Conservation (phyloP, 2,329 filamentous ascomycete species). For the Thielaviopsis ethacetica region DNA sequence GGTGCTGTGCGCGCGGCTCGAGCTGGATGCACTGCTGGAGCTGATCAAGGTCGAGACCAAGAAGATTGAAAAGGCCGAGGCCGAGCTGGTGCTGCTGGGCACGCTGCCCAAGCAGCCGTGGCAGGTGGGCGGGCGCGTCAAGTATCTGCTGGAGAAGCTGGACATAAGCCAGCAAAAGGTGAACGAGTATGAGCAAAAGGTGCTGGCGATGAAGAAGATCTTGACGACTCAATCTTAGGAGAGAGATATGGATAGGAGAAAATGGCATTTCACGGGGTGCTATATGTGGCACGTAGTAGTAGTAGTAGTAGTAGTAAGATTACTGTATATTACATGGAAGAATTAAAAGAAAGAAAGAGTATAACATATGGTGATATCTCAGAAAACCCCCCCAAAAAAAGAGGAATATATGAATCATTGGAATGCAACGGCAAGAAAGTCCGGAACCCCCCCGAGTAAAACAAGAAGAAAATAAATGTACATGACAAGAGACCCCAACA, state of each 20-base stretch:
- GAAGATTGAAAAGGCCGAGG: slow-evolving; percentile 63
- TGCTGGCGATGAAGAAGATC: slow-evolving; percentile 50
- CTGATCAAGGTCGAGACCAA: slow-evolving; percentile 55
- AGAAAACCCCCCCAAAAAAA: neutral
- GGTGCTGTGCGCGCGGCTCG: slow-evolving; percentile 57
- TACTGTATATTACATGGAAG: neutral
- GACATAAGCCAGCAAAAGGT: slow-evolving; percentile 60
- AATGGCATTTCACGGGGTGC: neutral
- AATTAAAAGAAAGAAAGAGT: neutral
- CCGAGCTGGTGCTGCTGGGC: slow-evolving; percentile 57
- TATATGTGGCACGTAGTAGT: neutral
- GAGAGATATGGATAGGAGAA: neutral
- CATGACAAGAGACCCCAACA: too few species aligned
- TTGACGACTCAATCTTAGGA: slow-evolving; percentile 1
- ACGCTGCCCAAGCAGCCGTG: slow-evolving; percentile 52
- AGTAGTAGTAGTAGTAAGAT: neutral
- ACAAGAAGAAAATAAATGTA: neutral
- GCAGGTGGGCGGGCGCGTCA: slow-evolving; percentile 48
- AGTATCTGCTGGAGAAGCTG: slow-evolving; percentile 61
- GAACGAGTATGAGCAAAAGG: slow-evolving; percentile 55
- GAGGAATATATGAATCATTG: neutral
- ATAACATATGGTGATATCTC: neutral
- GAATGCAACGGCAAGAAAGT: neutral
- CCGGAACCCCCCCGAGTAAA: neutral
- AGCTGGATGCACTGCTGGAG: slow-evolving; percentile 52